Percentiles rank a stretch among this genome's conserved stretches.
These are phyloP conservation scores for Colletotrichum agaves DNA, from an alignment of 2,329 filamentous ascomycete species.

Conservation along the genomic window DNA sequence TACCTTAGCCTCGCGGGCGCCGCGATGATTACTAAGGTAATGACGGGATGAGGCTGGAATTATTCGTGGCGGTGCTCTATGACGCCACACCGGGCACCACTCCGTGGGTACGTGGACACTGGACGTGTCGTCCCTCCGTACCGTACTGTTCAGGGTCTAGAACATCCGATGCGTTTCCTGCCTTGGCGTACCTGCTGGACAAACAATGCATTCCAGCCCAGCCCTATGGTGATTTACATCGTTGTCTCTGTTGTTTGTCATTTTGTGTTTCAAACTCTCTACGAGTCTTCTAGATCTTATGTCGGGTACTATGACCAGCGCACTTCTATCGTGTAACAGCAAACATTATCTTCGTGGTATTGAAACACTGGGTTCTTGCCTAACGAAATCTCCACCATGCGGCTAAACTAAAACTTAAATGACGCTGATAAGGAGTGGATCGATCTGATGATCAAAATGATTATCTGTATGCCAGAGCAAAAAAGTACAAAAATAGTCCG, in stretches of 20 bases:
- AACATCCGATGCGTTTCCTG: conserved; percentile 4
- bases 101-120: no score
- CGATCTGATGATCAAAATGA: background rate
- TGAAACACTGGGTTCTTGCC: conserved; percentile 23
- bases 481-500: background rate
- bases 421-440: conserved; percentile 9
- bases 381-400: background rate
- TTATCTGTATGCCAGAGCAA: conserved; percentile 10
- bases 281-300: no score
- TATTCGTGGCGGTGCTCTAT: background rate
- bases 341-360: background rate
- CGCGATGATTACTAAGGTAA: conserved; percentile 31
- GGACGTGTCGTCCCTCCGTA: background rate
- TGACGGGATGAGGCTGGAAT: conserved; percentile 25
- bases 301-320: no score
- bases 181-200: background rate
- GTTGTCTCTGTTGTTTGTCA: background rate
- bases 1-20: conserved; percentile 30
- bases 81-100: no score
- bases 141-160: conserved; percentile 20
- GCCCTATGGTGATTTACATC: conserved; percentile 21
- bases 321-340: background rate
- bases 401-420: background rate
- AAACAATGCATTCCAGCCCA: conserved; percentile 15
- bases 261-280: background rate